Conservation (phyloP, 2,329 filamentous ascomycete genomes). For the Fusarium verticillioides region DNA sequence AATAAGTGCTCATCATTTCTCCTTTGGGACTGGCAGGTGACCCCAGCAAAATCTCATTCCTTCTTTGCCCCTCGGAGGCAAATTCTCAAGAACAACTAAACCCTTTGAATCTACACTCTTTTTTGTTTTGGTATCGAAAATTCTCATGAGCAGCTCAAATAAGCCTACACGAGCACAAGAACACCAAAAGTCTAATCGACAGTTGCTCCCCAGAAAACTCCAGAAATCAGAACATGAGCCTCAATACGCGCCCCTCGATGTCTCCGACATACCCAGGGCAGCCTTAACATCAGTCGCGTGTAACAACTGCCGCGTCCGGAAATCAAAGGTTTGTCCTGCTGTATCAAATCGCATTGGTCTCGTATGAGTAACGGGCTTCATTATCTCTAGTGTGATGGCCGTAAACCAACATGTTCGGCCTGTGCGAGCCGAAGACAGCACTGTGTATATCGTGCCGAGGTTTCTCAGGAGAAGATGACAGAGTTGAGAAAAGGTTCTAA, state of each 20-base stretch:
- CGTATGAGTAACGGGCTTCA: background rate
- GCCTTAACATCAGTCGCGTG: constrained; percentile 21
- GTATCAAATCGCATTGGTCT: no score
- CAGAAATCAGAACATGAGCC: background rate
- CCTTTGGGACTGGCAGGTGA: background rate
- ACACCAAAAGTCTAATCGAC: constrained; percentile 18
- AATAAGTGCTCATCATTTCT: background rate
- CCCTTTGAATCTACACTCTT: background rate
- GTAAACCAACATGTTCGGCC: constrained; percentile 19
- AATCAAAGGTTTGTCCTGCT: constrained; percentile 18
- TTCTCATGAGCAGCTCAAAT: constrained; percentile 11
- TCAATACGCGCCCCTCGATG: constrained; percentile 7
- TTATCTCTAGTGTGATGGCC: constrained; percentile 15
- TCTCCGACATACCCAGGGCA: background rate
- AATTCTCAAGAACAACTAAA: background rate
- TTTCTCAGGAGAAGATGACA: constrained; percentile 13
- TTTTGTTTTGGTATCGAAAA: background rate
- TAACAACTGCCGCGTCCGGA: constrained; percentile 15
- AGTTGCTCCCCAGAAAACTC: constrained; percentile 9
- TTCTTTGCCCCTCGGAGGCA: background rate
- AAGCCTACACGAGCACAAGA: constrained; percentile 5
- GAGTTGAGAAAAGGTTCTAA: constrained; percentile 10
- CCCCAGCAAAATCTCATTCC: background rate
- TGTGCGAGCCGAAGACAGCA: constrained; percentile 18
- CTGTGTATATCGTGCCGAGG: constrained; percentile 19